Evolutionary conservation across 345 rosid genomes (phyloP).

Genomic region (Carallia brachiata): DNA sequence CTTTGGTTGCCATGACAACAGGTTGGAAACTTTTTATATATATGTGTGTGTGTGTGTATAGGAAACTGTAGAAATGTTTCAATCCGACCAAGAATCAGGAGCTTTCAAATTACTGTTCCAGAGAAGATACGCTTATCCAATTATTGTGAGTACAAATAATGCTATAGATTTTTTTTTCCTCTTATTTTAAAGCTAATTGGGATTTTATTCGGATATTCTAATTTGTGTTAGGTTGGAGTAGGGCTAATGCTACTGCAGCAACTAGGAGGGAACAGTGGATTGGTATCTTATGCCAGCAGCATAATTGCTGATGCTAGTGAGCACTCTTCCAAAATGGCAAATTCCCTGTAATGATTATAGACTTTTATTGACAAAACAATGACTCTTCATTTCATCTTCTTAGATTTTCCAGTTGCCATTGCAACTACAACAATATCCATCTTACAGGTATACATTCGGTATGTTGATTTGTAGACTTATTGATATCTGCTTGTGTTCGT

Average conservation of each 20-base stretch:
- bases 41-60: background rate
- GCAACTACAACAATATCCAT: conserved; percentile 43
- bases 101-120: conserved; percentile 17
- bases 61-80: conserved; percentile 30
- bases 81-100: conserved; percentile 17
- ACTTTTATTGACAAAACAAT: conserved; percentile 18
- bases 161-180: background rate
- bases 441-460: conserved; percentile 23
- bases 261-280: conserved; percentile 46
- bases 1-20: no score
- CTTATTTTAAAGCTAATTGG: background rate
- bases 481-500: no score
- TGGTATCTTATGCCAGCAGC: conserved; percentile 40
- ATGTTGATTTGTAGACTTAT: no score
- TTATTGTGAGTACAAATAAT: conserved; percentile 8
- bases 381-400: background rate
- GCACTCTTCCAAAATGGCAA: conserved; percentile 13
- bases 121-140: conserved; percentile 17
- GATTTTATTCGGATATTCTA: background rate
- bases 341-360: background rate
- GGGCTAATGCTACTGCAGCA: conserved; percentile 67
- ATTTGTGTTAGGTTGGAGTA: conserved; percentile 42
- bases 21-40: no score
- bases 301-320: conserved; percentile 42
- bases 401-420: conserved; percentile 39